Conservation (phyloP, 2,329 filamentous ascomycete species). For the Didymella segeticola region DNA sequence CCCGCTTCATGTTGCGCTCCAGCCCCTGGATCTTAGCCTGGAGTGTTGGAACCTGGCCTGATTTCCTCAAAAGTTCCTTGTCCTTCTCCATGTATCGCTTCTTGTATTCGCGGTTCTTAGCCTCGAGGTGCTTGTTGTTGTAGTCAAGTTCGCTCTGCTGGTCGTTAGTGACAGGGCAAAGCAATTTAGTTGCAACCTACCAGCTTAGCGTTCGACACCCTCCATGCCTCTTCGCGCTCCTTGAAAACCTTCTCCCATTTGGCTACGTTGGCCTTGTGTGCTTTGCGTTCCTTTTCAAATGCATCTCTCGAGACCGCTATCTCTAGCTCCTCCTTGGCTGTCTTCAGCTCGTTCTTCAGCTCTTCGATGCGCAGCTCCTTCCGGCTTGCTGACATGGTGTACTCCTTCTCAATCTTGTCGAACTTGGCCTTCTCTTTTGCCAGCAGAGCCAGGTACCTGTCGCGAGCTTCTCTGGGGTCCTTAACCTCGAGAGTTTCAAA, state of each 20-base stretch:
- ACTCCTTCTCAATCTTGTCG: constrained; percentile 62
- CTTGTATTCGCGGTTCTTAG: constrained; percentile 37
- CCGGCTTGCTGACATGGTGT: constrained; percentile 64
- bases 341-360: constrained; percentile 35
- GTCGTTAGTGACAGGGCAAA: background rate
- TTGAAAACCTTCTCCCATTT: constrained; percentile 44
- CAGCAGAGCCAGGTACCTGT: constrained; percentile 53
- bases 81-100: constrained; percentile 32
- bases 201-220: constrained; percentile 31
- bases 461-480: constrained; percentile 54
- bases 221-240: constrained; percentile 40
- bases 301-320: constrained; percentile 33
- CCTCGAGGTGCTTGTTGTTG: constrained; percentile 31
- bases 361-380: constrained; percentile 43
- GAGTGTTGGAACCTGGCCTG: constrained; percentile 34
- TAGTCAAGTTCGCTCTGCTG: constrained; percentile 32
- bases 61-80: constrained; percentile 33
- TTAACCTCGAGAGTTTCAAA: constrained; percentile 71
- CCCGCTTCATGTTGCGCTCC: constrained; percentile 33
- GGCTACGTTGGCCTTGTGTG: constrained; percentile 40
- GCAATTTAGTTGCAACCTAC: constrained; percentile 23
- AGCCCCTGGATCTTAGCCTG: constrained; percentile 40
- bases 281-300: constrained; percentile 40
- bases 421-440: constrained; percentile 52
- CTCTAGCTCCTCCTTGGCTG: constrained; percentile 29